Evolutionary conservation across 2,329 filamentous ascomycete species (phyloP).

Genomic region (Aspergillus quadrilineatus): DNA sequence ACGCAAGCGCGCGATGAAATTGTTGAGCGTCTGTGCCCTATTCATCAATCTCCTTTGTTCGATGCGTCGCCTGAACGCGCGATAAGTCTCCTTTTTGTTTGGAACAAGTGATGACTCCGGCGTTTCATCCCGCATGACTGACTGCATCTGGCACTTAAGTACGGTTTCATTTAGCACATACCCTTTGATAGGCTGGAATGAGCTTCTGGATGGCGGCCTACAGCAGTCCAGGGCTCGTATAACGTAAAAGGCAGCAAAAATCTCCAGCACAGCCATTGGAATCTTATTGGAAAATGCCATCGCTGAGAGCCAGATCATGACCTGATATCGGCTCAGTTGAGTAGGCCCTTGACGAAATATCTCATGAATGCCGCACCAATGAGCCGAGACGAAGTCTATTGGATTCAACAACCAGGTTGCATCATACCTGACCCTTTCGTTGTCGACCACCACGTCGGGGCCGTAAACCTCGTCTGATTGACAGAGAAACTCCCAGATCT

Average conservation of each 20-base stretch:
- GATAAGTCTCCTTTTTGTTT: slow-evolving; percentile 1
- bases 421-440: slow-evolving; percentile 13
- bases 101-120: slow-evolving; percentile 14
- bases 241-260: slow-evolving; percentile 21
- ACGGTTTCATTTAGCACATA: neutral
- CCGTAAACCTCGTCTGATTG: slow-evolving; percentile 4
- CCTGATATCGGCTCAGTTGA: slow-evolving; percentile 21
- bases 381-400: slow-evolving; percentile 11
- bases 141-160: slow-evolving; percentile 4
- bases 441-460: neutral
- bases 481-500: slow-evolving; percentile 12
- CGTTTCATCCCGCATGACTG: slow-evolving; percentile 1
- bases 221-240: slow-evolving; percentile 8
- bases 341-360: slow-evolving; percentile 14
- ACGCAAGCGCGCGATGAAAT: slow-evolving; percentile 11
- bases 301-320: slow-evolving; percentile 32
- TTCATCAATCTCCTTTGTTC: slow-evolving; percentile 7
- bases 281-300: slow-evolving; percentile 26
- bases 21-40: slow-evolving; percentile 3
- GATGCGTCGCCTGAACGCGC: slow-evolving; percentile 13
- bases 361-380: slow-evolving; percentile 24
- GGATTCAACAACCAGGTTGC: slow-evolving; percentile 18
- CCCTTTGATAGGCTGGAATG: slow-evolving; percentile 12
- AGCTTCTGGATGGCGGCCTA: slow-evolving; percentile 11
- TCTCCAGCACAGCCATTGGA: slow-evolving; percentile 25